Evolutionary conservation across 1,284 basidiomycete genomes (phyloP), one percentile per base, ranked within the genome.

Genomic region (Xerocomus nothofagi): DNA sequence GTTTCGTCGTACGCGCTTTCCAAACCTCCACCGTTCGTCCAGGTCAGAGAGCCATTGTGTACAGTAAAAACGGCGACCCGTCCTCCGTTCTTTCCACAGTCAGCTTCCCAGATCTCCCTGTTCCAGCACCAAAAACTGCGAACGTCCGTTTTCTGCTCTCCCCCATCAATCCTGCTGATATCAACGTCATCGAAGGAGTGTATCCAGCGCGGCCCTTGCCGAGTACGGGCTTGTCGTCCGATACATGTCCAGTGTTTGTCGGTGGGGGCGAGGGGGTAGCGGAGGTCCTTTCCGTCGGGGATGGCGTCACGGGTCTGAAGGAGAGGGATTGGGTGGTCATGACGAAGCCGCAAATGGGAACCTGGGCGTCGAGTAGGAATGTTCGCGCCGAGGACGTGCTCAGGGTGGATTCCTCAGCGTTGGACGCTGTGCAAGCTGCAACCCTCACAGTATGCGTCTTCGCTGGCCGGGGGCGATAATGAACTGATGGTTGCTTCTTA

Each of bases 201-300:
- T 93, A 93, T 62, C 90, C 91, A 0, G 67, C 78, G 12, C 84
- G 82, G 56, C 86, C 89, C 0, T 60, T 58, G 1, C 69, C 73
- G 20, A 65, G 71, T 6, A 69, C 71, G 15, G 65, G 69, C 23
- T 55, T 80, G 37, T 62, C 69, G 37, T 56, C 67, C n/a, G 53
- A 59, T 9, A 65, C 66, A 0, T 42, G 69, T 12, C 64, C 76
- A 4, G 71, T 82, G 7, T 87, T 76, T 58, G 75, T 93, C 6
- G 84, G 76, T 33, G 91, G 91, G 7, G 92, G 91, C 59, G 91
- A 94, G 66, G 91, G 88, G 2, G 66, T 91, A 3, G 91, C 82
- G 3, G 74, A 81, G 50, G 80, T 93, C 5, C 73, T 75, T 6
- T 77, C 79, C 9, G 73, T 87, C 1, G 86, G 86, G 3, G 61